Evolutionary conservation across 768 basidiomycete genomes (phyloP), one percentile per base, ranked within the genome.

Genomic region (Agaricus subrufescens): DNA sequence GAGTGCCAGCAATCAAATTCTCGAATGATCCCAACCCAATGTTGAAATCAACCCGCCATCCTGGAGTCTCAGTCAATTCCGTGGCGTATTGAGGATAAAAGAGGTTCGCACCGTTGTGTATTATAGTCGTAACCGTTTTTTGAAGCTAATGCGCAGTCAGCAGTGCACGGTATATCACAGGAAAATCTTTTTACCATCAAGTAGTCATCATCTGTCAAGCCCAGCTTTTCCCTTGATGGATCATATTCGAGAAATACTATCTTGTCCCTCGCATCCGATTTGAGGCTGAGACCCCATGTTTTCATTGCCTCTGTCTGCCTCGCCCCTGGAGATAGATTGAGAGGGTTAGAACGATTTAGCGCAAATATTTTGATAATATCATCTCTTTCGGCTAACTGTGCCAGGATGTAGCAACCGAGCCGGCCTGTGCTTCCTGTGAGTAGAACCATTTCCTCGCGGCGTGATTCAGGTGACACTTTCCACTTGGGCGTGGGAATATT

Each of bases 371-470:
- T 63, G 7, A 54, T 48, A 2, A 76, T 67, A 0, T 5, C 37
- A 1, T 44, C 15, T 14, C 59, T 60, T 7, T 49, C 23, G 11
- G 71, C 45, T 12, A 76, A 66, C 8, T 60, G 52, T 0, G 59
- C 62, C 7, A 76, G 69, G 4, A 75, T 56, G 45, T 72, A 65
- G 0, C 70, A 68, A 11, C 76, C 75, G 1, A 77, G 63, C 14
- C 65, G 66, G 1, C 75, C 75, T 1, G 75, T 76, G 9, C 68
- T 65, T 10, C 75, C 75, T 0, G 75, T 77, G 15, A 76, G 56
- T 3, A 74, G 59, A 1, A 77, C 68, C 0, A 69, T n/a, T n/a
- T 47, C 46, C 26, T 29, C 12, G 19, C 6, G 11, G 1, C 12
- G 1, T 1, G 45, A 46, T 31, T 47, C 46, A 8, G 29, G 15